These are phyloP conservation scores for Dryas octopetala DNA, from an alignment of 306 rosid species.

Conservation along the genomic window DNA sequence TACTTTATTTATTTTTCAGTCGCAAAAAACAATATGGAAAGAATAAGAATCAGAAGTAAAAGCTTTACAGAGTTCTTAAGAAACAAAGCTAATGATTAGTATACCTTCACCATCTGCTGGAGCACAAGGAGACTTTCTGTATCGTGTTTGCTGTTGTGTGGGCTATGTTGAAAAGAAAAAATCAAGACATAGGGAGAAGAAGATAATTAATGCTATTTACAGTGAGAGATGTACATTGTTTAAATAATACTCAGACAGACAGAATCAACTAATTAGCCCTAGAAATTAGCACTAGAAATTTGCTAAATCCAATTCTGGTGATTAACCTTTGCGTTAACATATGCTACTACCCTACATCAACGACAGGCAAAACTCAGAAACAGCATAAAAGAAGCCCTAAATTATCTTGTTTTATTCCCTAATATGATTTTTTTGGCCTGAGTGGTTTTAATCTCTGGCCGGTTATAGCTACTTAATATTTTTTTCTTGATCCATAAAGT, in stretches of 20 bases:
- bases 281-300: too few relatives aligned
- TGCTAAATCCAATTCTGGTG: too few relatives aligned
- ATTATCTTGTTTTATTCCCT: not conserved
- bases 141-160: constrained; percentile 91
- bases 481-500: not conserved
- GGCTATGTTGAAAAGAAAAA: constrained; percentile 51
- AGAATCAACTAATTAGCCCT: too few relatives aligned
- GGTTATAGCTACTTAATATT: not conserved
- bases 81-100: constrained; percentile 9
- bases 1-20: not conserved
- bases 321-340: too few relatives aligned
- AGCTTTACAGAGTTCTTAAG: not conserved
- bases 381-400: not conserved
- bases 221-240: too few relatives aligned
- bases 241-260: too few relatives aligned
- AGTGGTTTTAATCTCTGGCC: not conserved
- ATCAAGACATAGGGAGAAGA: too few relatives aligned
- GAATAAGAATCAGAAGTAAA: not conserved
- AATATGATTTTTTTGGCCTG: too few relatives aligned
- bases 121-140: constrained; percentile 89
- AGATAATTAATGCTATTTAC: too few relatives aligned
- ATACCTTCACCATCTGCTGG: constrained; percentile 82
- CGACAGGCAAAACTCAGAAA: not conserved
- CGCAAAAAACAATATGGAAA: constrained; percentile 13
- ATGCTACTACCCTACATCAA: too few relatives aligned